Evolutionary conservation across 2,329 filamentous ascomycete species (phyloP), one percentile per base, ranked within the genome.

Genomic region (Arthrobotrys iridis): DNA sequence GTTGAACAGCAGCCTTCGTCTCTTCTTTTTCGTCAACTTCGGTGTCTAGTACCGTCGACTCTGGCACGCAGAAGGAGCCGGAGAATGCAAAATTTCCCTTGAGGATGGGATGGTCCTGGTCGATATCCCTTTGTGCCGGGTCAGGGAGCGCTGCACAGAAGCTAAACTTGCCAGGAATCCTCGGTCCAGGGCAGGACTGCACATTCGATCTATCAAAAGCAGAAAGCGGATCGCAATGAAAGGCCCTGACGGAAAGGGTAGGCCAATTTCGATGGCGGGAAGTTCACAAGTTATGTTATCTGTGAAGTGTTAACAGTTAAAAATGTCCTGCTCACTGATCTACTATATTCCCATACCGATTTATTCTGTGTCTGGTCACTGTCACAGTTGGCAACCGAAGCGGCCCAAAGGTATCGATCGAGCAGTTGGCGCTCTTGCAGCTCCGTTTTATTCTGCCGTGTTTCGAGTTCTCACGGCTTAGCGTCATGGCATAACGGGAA

Each of bases 371-470:
- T 28, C 26, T 26, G 4, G 11, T 35, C 40, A 62, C 57, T 35
- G 30, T 59, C 55, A 43, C 35, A 59, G n/a, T 45, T 45, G 35
- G 35, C 37, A 20, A 20, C 8, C 37, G 10, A 57, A 37, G n/a
- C 37, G 26, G 24, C 30, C 26, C 45, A 22, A 33, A 66, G 62
- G 37, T 46, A 57, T 66, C 37, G 33, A 55, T 33, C n/a, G 37
- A 33, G 28, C 4, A 24, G 30, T 66, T 48, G 46, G 58, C 28
- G 28, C 40, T 67, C 40, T 58, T 58, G 60, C 45, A 65, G 52
- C 50, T 66, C 48, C 37, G 48, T 62, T 45, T 3, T n/a, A 26
- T 67, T 59, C 48, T 67, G 64, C 64, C 52, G 64, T 59, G 64
- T 67, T 67, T 67, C 52, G 62, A 57, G 41, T 26, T 15, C 20